Percentiles rank a stretch among this genome's conserved stretches.
phyloP scores from a whole-genome alignment of 2,329 filamentous ascomycete genomes.

The Ceratocystiopsis brevicomis region DNA sequence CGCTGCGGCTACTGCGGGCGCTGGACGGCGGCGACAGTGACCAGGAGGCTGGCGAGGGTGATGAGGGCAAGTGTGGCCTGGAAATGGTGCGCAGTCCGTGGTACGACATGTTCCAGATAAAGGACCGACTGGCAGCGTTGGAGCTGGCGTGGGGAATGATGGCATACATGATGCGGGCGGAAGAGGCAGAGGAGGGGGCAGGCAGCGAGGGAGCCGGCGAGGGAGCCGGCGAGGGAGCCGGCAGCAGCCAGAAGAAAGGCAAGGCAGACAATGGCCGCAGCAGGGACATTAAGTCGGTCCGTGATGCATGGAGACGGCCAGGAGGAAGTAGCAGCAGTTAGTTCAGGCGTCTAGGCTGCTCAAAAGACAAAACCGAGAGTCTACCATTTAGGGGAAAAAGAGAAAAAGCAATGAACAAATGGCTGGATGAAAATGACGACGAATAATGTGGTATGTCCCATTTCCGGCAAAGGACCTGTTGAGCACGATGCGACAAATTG shows the following conservation, averaged over 20 bases:
- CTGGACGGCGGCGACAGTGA: conserved; percentile 26
- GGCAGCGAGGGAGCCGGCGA: too few relatives aligned
- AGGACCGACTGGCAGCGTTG: conserved; percentile 38
- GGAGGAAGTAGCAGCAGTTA: too few relatives aligned
- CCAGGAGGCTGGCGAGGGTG: neutral
- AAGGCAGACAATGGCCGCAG: neutral
- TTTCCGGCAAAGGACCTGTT: neutral
- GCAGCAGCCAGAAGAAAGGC: neutral
- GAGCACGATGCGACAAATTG: too few relatives aligned
- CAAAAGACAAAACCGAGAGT: too few relatives aligned
- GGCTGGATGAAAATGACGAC: neutral
- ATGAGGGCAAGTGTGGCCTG: conserved; percentile 21
- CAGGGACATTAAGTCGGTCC: conserved; percentile 2
- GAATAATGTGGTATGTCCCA: neutral
- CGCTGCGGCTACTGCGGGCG: conserved; percentile 30
- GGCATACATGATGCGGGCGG: conserved; percentile 37
- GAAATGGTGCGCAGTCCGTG: conserved; percentile 39
- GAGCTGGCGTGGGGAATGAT: conserved; percentile 38
- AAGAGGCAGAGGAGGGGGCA: conserved; percentile 7
- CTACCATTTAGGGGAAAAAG: too few relatives aligned
- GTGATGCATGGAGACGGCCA: neutral
- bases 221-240: too few relatives aligned
- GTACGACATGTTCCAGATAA: conserved; percentile 38
- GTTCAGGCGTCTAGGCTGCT: too few relatives aligned
- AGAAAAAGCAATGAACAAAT: too few relatives aligned